A percentile compares a stretch with the other conserved stretches of the same genome.
Conservation (phyloP, 176 grass and related monocot species). For the Oryza meridionalis region DNA sequence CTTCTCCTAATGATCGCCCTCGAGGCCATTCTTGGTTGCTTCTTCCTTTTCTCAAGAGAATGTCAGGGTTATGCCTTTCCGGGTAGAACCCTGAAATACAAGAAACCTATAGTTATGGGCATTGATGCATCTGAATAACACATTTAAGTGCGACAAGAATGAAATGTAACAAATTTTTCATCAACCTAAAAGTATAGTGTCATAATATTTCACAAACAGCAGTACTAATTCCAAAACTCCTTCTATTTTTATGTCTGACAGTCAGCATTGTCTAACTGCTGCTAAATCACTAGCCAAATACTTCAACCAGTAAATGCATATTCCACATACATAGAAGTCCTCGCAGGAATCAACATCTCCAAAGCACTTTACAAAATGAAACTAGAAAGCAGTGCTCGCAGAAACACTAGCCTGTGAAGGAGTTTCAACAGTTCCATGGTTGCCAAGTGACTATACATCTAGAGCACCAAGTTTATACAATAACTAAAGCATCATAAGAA, state of each 20-base stretch:
- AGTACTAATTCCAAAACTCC: not conserved
- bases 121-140: slow-evolving; percentile 11
- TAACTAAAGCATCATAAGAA: not conserved
- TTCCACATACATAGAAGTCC: not conserved
- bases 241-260: not conserved
- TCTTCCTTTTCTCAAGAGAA: slow-evolving; percentile 56
- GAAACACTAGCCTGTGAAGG: not conserved
- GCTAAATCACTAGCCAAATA: not conserved
- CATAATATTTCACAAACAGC: not conserved
- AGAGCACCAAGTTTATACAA: not conserved
- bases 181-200: not conserved
- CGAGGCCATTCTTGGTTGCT: slow-evolving; percentile 68
- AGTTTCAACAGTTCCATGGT: not conserved
- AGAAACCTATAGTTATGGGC: slow-evolving; percentile 30
- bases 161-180: not conserved
- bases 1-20: slow-evolving; percentile 70
- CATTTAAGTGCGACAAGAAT: slow-evolving; percentile 16
- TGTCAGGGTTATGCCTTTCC: slow-evolving; percentile 49
- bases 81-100: slow-evolving; percentile 55
- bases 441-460: not conserved
- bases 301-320: not conserved
- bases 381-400: not conserved
- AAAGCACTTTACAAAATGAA: not conserved
- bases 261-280: not conserved
- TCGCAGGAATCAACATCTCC: not conserved